Conservation (phyloP, 345 rosid genomes). For the Hirschfeldia incana region DNA sequence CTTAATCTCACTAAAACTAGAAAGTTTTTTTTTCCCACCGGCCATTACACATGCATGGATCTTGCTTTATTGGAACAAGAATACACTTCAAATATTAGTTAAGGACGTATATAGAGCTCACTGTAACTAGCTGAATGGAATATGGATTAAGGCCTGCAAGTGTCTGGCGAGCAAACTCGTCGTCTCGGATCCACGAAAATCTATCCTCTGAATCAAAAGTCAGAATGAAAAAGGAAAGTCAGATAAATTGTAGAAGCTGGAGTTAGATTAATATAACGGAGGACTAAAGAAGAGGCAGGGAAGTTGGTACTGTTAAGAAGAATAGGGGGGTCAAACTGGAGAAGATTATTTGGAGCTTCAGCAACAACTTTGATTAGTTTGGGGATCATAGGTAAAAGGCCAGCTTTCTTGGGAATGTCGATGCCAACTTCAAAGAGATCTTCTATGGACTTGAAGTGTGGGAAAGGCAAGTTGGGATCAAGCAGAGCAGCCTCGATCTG, state of each 20-base stretch:
- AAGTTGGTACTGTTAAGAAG: constrained; percentile 45
- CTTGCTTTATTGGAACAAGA: not conserved
- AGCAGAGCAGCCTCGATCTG: constrained; percentile 46
- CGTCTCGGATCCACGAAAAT: constrained; percentile 77
- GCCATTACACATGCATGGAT: not conserved
- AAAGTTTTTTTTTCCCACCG: not conserved
- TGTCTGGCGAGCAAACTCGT: constrained; percentile 73
- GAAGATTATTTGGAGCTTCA: constrained; percentile 41
- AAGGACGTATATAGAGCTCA: constrained; percentile 31
- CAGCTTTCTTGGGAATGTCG: constrained; percentile 39
- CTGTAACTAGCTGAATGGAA: constrained; percentile 55
- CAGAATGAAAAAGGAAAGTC: not conserved
- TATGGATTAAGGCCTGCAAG: constrained; percentile 82
- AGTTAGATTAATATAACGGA: not conserved
- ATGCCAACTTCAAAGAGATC: constrained; percentile 62
- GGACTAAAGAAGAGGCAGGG: not conserved
- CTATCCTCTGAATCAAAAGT: constrained; percentile 53
- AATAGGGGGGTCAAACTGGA: constrained; percentile 60
- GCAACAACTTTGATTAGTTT: constrained; percentile 51
- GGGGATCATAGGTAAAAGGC: constrained; percentile 50
- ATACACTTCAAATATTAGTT: not conserved
- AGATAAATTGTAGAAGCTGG: not conserved
- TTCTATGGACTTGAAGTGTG: constrained; percentile 66
- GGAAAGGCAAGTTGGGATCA: constrained; percentile 54
- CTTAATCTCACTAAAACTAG: not conserved